A percentile compares a stretch with the other conserved stretches of the same genome.
These are phyloP conservation scores for Ensete ventricosum DNA, from an alignment of 176 grass and related monocot genomes.

Conservation along the genomic window DNA sequence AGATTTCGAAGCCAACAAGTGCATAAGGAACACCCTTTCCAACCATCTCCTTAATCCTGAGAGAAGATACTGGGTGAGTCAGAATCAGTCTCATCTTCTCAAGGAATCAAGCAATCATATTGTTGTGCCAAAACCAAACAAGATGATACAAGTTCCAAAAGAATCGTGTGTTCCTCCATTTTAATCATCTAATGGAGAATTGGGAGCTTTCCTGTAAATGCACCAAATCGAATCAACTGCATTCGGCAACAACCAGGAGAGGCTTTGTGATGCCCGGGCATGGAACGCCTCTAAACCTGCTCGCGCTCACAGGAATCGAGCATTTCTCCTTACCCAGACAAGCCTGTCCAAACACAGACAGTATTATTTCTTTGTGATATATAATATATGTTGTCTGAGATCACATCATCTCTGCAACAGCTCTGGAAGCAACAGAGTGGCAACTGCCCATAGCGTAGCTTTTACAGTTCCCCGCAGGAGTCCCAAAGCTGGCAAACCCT, in stretches of 20 bases:
- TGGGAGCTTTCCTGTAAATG: not conserved
- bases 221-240: constrained; percentile 30
- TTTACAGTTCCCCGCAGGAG: constrained; percentile 25
- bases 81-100: no score
- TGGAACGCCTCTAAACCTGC: constrained; percentile 32
- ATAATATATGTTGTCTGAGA: not conserved
- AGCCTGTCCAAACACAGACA: constrained; percentile 25
- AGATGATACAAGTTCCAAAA: no score
- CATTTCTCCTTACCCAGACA: constrained; percentile 39
- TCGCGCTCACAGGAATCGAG: constrained; percentile 28
- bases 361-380: no score
- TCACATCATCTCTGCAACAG: constrained; percentile 1
- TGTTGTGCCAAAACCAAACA: no score
- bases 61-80: no score
- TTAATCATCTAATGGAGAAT: no score
- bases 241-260: constrained; percentile 41
- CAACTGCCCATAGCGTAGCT: constrained; percentile 31
- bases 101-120: no score
- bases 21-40: no score
- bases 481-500: constrained; percentile 55
- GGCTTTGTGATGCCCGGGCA: constrained; percentile 38
- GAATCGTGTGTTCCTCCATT: no score
- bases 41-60: no score
- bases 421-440: constrained; percentile 29
- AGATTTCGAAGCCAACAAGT: no score